Base-by-base conservation (phyloP, 1,139 yeast species). In the Yamadazyma diddensiae region DNA sequence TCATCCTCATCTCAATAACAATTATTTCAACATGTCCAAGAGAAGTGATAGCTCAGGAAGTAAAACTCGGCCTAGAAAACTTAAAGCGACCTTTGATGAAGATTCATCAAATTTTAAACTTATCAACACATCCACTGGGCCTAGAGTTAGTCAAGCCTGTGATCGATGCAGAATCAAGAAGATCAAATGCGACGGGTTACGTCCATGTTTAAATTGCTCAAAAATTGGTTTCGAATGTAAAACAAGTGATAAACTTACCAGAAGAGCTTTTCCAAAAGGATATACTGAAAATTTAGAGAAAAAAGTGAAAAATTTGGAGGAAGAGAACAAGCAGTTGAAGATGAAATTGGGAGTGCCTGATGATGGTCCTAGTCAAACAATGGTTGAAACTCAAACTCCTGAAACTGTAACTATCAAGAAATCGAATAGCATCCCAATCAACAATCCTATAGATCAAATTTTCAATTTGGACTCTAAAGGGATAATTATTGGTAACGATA, bases 151-250 rank as follows among this genome's bases (percentile, higher is more conserved):
- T 2, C 92, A 82, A 52, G 92, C 92, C 3, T 83, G 94, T 59
- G 92, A 83, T 53, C 62, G 94, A 26, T 83, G 94, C 49, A 62
- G 92, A 33, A 72, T 82, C 42, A 79, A 84, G 46, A 83, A 83
- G 57, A 80, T 82, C 45, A 81, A 79, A 47, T 83, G 94, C 59
- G 84, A 81, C 47, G 92, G 92, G 1, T 62, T 70, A 37, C 67
- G 75, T 2, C 90, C 92, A 2, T 83, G 94, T 52, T 65, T 75
- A 24, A 79, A 80, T 47, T 83, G 92, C 51, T 59, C 63, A 28
- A 74, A 73, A 43, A 77, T 79, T 23, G 80, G 78, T 0, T 79
- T 79, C 47, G 78, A 73, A 30, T 83, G 94, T 53, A 72, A 77
- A 30, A 82, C 84, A 5, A 75, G 83, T 40, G 90, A 82, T 55